Base-by-base conservation (phyloP, 1,284 basidiomycete genomes). In the Earliella scabrosa region DNA sequence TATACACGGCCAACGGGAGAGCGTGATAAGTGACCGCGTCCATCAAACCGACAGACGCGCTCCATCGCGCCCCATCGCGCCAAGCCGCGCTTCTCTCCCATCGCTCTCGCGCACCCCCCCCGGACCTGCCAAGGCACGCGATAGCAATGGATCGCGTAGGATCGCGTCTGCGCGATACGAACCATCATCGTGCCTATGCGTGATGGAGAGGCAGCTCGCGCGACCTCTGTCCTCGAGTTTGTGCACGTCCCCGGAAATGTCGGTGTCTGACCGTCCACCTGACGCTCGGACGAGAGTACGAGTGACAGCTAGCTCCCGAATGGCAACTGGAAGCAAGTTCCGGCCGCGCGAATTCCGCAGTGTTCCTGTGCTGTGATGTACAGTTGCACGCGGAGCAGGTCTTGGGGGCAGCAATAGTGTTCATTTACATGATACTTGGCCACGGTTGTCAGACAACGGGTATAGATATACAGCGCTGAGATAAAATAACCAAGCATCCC, bases 121-220 rank as follows among this genome's bases (percentile, higher is more conserved):
- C 32, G 46, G 47, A 49, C 43, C 56, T 52, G 56, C 56, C 56
- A 58, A 57, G 56, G 56, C 41, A 34, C 18, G 50, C 20, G 49
- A n/a, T 38, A 38, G 9, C 29, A n/a, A n/a, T n/a, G n/a, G n/a
- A n/a, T n/a, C n/a, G n/a, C n/a, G n/a, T n/a, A n/a, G n/a, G n/a
- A n/a, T n/a, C n/a, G n/a, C n/a, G n/a, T n/a, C n/a, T n/a, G n/a
- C n/a, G 32, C 3, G 32, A 34, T 34, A 34, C 5, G n/a, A n/a
- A n/a, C n/a, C n/a, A n/a, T n/a, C n/a, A n/a, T n/a, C n/a, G n/a
- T n/a, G n/a, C n/a, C n/a, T n/a, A n/a, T n/a, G n/a, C n/a, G n/a
- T n/a, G n/a, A n/a, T n/a, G n/a, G n/a, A n/a, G n/a, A n/a, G n/a
- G n/a, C n/a, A n/a, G n/a, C n/a, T n/a, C n/a, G n/a, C n/a, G n/a